Evolutionary conservation across 805 yeast genomes (phyloP).

Genomic region (Sugiyamaella smithiae): DNA sequence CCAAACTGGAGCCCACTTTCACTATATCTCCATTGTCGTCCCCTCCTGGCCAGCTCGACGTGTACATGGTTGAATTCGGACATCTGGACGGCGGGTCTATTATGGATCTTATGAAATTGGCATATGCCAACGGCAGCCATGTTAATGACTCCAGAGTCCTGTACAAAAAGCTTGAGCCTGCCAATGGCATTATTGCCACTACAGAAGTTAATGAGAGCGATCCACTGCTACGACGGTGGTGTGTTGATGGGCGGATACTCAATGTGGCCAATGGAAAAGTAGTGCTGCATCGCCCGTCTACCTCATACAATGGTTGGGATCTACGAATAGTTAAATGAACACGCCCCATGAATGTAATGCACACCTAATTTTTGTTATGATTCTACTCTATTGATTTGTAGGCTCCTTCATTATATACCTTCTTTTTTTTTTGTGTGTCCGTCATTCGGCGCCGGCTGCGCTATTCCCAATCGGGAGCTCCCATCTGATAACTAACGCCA

Average conservation of each 20-base stretch:
- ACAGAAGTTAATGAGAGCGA: conserved; percentile 33
- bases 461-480: background rate
- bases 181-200: conserved; percentile 10
- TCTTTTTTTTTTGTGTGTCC: no score
- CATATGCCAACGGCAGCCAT: conserved; percentile 57
- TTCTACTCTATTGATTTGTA: no score
- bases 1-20: conserved; percentile 58
- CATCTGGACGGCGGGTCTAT: conserved; percentile 38
- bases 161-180: conserved; percentile 39
- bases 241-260: conserved; percentile 64
- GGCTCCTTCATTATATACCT: no score
- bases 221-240: conserved; percentile 47
- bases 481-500: conserved; percentile 1
- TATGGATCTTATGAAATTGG: conserved; percentile 55
- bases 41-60: conserved; percentile 37
- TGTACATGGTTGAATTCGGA: conserved; percentile 49
- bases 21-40: conserved; percentile 59
- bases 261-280: conserved; percentile 25
- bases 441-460: background rate
- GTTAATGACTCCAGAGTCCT: conserved; percentile 46
- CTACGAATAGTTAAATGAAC: conserved; percentile 13
- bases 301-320: conserved; percentile 31
- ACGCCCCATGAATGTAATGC: no score
- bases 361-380: no score
- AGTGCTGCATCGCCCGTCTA: conserved; percentile 22